phyloP scores from a whole-genome alignment of 1,284 basidiomycete genomes.

The Clitocybe nebularis region DNA sequence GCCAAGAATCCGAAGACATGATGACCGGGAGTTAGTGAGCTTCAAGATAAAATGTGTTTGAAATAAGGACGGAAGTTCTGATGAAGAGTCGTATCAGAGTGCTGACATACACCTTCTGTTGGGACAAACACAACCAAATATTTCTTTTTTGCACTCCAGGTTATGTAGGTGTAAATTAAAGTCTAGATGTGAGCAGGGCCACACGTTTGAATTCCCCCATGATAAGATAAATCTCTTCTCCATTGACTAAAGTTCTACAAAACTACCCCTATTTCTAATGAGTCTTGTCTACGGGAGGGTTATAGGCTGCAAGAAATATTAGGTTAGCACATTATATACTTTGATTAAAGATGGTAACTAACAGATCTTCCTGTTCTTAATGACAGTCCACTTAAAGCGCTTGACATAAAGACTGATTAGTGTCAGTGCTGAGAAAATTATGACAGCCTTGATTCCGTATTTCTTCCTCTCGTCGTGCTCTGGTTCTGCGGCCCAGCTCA shows the following conservation, averaged over 20 bases:
- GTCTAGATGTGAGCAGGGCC: too few relatives aligned
- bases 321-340: conserved; percentile 2
- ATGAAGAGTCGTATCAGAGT: background rate
- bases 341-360: conserved; percentile 32
- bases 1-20: conserved; percentile 65
- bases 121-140: conserved; percentile 2
- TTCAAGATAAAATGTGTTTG: background rate
- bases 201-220: background rate
- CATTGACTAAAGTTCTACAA: conserved; percentile 12
- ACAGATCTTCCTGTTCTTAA: conserved; percentile 93
- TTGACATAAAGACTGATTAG: conserved; percentile 87
- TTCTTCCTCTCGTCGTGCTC: conserved; percentile 98
- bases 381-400: conserved; percentile 89
- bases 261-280: conserved; percentile 31
- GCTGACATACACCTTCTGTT: background rate
- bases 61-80: background rate
- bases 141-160: too few relatives aligned
- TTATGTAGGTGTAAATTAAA: too few relatives aligned
- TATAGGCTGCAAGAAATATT: conserved; percentile 36
- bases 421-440: conserved; percentile 82
- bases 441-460: conserved; percentile 90
- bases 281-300: conserved; percentile 40
- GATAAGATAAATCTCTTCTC: conserved; percentile 6
- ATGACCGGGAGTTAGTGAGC: conserved; percentile 1
- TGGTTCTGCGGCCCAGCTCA: conserved; percentile 94